Evolutionary conservation across 768 basidiomycete species (phyloP).

Genomic region (Boletus huronensis): DNA sequence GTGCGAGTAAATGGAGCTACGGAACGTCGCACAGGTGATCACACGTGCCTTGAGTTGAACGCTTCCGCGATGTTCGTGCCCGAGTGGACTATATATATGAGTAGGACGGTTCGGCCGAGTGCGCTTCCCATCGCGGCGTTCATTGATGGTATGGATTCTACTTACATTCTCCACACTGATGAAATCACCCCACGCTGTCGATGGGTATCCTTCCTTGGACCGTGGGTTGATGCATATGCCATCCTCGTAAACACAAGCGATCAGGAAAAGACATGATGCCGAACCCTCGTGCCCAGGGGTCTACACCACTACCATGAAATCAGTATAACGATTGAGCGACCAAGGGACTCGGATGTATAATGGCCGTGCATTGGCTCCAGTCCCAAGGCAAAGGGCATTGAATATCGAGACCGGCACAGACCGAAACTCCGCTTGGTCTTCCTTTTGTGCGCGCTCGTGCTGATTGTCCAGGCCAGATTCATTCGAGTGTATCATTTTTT

Average conservation of each 20-base stretch:
- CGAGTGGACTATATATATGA: neutral
- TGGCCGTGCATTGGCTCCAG: neutral
- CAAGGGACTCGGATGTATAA: neutral
- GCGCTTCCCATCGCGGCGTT: neutral
- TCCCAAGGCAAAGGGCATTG: neutral
- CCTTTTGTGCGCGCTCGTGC: constrained; percentile 21
- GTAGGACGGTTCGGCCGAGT: neutral
- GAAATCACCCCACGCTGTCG: neutral
- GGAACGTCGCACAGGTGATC: neutral
- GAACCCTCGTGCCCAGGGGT: neutral
- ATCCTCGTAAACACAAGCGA: neutral
- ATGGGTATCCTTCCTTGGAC: neutral
- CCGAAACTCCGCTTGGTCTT: constrained; percentile 36
- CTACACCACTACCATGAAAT: neutral
- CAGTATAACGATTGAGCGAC: neutral
- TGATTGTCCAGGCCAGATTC: constrained; percentile 24
- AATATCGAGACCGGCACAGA: constrained; percentile 23
- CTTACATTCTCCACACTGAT: neutral
- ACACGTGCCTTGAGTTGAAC: too few relatives aligned
- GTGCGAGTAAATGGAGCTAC: neutral
- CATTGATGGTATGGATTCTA: neutral
- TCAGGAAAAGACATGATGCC: neutral
- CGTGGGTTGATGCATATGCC: neutral
- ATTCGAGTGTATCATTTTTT: constrained; percentile 19
- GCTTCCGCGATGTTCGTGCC: neutral